Base-by-base conservation (phyloP, 495 filamentous ascomycete species). In the Bryoglossum gracile region DNA sequence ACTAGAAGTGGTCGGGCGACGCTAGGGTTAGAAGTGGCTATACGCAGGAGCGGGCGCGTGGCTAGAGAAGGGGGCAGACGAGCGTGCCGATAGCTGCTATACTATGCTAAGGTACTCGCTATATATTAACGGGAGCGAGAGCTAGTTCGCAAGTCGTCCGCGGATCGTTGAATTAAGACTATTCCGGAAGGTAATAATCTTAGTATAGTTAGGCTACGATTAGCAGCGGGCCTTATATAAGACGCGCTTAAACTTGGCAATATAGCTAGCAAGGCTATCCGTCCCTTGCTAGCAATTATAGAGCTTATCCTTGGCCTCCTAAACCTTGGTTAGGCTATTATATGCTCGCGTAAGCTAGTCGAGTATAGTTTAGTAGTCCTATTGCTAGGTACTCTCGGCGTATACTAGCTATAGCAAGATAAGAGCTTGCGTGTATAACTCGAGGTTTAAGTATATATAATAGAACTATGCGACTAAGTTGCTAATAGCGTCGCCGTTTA, bases 231-330 rank as follows among this genome's bases (percentile, higher is more conserved):
- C 39, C 39, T 42, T 42, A 42, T 42, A 42, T 8, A 42, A 14
- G 19, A 25, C 39, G 6, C 22, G 39, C 22, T 42, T 19, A 19
- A 42, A 42, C 39, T 42, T 22, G 6, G 16, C 39, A 14, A 42
- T 42, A 22, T 21, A 42, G 11, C 18, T 42, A 42, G 19, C 3
- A 28, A 43, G 19, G 8, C 21, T 14, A 1, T 43, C 4, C 6
- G 11, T 43, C 8, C 40, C 40, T 28, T 43, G 40, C 16, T 43
- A 25, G 4, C 24, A 23, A 28, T 19, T 9, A 26, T 43, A 43
- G 24, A 43, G 40, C 23, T 28, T 43, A 23, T 43, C 40, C 16
- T 43, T 23, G 14, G 40, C 22, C 21, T 43, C 40, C 14, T 26
- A 23, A 11, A 26, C 21, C 14, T 43, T 43, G 4, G 24, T 43